Evolutionary conservation across 2,329 filamentous ascomycete genomes (phyloP), one percentile per base, ranked within the genome.

Genomic region (Colletotrichum sp.): DNA sequence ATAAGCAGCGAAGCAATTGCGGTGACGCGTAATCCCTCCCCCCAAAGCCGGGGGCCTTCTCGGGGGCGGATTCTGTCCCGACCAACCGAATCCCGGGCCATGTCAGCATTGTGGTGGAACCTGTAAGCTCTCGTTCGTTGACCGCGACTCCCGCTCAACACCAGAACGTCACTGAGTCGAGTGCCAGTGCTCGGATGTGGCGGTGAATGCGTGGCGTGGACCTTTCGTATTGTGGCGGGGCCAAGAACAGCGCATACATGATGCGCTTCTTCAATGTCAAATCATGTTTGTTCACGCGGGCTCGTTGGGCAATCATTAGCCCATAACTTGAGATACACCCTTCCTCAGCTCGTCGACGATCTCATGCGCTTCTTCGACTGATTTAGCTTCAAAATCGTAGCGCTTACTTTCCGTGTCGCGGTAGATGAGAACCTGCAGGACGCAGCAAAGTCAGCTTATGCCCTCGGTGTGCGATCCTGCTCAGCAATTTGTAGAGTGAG

Each of bases 361-460:
- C 81, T 95, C 94, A n/a, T 90, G 88, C 58, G 95, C 94, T 84
- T 96, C 94, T 34, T 92, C 91, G 13, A 89, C 87, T 78, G 88
- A 93, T 78, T 90, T 91, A n/a, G 94, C 92, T 84, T 96, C 95
- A 82, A 97, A 97, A 78, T 97, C 95, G 84, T 97, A 97, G 76
- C 94, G 86, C 85, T 96, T 96, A 76, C 90, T 93, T 85, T 96
- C 94, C 3, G 92, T 91, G 65, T 93, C 92, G 82, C 93, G 93
- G 83, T 94, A 96, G 27, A 96, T 93, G 69, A 95, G 88, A 28
- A 93, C 86, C 91, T 93, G 27, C 16, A 25, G 27, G 7, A 39
- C 48, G 16, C 43, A 25, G 25, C 15, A 56, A 36, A 39, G 66
- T 76, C 32, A 76, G 74, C 61, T 22, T 55, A 28, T 55, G 52